Evolutionary conservation across 495 filamentous ascomycete species (phyloP).

Genomic region (Tuber calosporum): DNA sequence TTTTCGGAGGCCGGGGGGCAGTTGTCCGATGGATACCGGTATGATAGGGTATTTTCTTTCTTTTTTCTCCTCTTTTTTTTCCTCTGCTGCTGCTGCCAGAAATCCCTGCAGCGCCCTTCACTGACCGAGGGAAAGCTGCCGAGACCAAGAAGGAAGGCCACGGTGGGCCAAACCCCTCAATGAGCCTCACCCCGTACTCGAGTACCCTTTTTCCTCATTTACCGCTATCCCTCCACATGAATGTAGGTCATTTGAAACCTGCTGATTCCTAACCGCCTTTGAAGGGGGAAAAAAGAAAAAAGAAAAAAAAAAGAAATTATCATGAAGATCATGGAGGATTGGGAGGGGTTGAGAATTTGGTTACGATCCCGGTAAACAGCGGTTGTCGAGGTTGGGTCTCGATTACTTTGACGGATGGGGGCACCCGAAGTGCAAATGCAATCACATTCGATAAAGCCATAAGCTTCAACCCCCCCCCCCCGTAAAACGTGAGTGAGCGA

Average conservation of each 20-base stretch:
- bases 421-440: not conserved
- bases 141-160: not conserved
- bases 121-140: not conserved
- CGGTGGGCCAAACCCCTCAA: not conserved
- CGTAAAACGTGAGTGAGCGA: not conserved
- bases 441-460: not conserved
- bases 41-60: no score
- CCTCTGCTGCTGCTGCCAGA: not conserved
- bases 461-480: constrained; percentile 1
- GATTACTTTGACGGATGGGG: not conserved
- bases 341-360: not conserved
- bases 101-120: not conserved
- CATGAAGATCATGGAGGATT: not conserved
- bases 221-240: constrained; percentile 2
- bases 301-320: constrained; percentile 3
- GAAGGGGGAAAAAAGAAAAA: not conserved
- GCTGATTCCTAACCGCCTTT: not conserved
- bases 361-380: constrained; percentile 1
- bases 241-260: constrained; percentile 3
- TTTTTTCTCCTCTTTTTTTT: no score
- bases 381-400: not conserved
- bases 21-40: no score
- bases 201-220: constrained; percentile 5
- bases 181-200: not conserved
- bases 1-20: not conserved